Base-by-base conservation (phyloP, 1,284 basidiomycete genomes). In the Pascua sp. region DNA sequence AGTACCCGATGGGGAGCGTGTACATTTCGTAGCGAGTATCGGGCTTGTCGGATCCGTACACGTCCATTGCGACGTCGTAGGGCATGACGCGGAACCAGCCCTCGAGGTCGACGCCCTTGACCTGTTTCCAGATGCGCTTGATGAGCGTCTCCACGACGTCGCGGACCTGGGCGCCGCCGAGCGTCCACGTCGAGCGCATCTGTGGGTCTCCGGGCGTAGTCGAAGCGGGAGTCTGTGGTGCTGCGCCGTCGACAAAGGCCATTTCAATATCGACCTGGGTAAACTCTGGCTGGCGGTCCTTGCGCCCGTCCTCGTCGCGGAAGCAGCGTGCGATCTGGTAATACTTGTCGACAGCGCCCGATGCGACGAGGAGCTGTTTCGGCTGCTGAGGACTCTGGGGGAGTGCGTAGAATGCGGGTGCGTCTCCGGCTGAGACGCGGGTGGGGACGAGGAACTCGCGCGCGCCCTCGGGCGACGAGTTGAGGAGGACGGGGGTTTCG, bases 211-310 rank as follows among this genome's bases (percentile, higher is more conserved):
- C 24, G 4, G 24, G 24, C 4, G 24, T 32, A 32, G 12, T 55
- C 69, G 55, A 56, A 32, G 24, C 24, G 3, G 24, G 24, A 32
- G 24, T 32, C 45, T 61, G 61, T 47, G 85, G 84, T 84, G 61
- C 60, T 2, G 72, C 65, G 11, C 93, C 96, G 17, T 87, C 87
- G 32, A 96, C 87, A 76, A 90, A 97, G 2, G 89, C 91, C 90
- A 97, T 94, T 79, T 97, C 94, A 62, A 97, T 77, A 84, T 97
- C 94, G 62, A 97, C 82, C 78, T 97, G 93, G 17, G 94, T 97
- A 76, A 97, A 97, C 76, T 97, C 94, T 0, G 94, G 92, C 72
- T 97, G 94, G 37, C 93, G 84, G 77, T 97, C 93, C 76, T 89
- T 92, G 57, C 93, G 83, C 2, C 91, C 91, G 70, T 92, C 91